These are phyloP conservation scores for Prototheca stagnorum DNA, from an alignment of 163 green algal genomes.

Conservation along the genomic window DNA sequence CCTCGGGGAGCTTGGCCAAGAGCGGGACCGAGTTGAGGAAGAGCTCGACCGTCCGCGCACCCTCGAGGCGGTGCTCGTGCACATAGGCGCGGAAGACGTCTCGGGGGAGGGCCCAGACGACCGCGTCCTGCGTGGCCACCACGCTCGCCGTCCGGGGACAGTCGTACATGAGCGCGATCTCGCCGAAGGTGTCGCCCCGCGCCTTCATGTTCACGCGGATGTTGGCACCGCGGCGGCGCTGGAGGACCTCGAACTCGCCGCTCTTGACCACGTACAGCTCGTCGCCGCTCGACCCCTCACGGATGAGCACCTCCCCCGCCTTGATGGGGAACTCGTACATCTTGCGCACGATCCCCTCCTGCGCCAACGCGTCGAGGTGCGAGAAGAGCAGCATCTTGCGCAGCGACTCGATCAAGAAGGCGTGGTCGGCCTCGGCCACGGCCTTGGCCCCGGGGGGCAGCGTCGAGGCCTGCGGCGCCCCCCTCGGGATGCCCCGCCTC, in stretches of 20 bases:
- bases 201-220: slow-evolving; percentile 78
- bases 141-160: slow-evolving; percentile 68
- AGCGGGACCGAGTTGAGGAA: slow-evolving; percentile 89
- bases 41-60: slow-evolving; percentile 59
- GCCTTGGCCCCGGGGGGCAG: background rate
- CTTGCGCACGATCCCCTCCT: slow-evolving; percentile 53
- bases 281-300: slow-evolving; percentile 60
- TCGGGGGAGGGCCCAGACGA: slow-evolving; percentile 79
- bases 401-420: slow-evolving; percentile 35
- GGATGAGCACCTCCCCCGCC: slow-evolving; percentile 83
- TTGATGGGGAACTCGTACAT: slow-evolving; percentile 39
- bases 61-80: slow-evolving; percentile 42
- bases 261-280: slow-evolving; percentile 83
- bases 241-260: slow-evolving; percentile 61
- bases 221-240: slow-evolving; percentile 57
- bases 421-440: background rate
- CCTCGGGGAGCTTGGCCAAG: slow-evolving; percentile 51
- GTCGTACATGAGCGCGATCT: slow-evolving; percentile 84
- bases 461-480: background rate
- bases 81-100: slow-evolving; percentile 64
- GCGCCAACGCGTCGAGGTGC: slow-evolving; percentile 44
- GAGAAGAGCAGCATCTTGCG: slow-evolving; percentile 74
- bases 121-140: slow-evolving; percentile 55
- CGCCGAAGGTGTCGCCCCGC: slow-evolving; percentile 76
- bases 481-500: too few species aligned